Base-by-base conservation (phyloP, 2,329 filamentous ascomycete species). In the Fusarium clavum region DNA sequence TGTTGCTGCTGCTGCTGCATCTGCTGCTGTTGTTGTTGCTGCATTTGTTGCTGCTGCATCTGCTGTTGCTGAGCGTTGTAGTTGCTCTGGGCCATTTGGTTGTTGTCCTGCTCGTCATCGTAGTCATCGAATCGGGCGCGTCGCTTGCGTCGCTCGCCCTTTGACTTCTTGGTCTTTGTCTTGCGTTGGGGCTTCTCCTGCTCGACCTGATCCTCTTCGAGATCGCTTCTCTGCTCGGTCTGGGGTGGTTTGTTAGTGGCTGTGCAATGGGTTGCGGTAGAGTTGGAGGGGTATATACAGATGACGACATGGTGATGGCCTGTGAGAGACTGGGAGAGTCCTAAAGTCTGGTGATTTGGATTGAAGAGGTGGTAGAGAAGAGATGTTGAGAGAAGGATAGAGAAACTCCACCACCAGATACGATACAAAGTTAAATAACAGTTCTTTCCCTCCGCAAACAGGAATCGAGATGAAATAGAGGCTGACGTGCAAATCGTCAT, bases 151-250 rank as follows among this genome's bases (percentile, higher is more conserved):
- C 70, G 64, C 25, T 61, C 65, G 6, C 57, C 34, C 47, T 73
- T 72, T 22, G 57, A 58, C 71, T 73, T 72, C 57, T 67, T 71
- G 44, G 32, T 56, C 65, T 72, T 73, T 45, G 57, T 68, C 57
- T 73, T 72, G 25, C 69, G 64, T 10, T 25, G 46, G 20, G 68
- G 60, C 44, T 71, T 69, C 53, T 71, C 67, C 49, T 71, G 67
- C 38, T 70, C 56, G 47, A 66, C 29, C 38, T 66, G 61, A 25
- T 64, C 65, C 64, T 68, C 65, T 54, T 68, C 65, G n/a, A 66
- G 62, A 61, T 66, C 63, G 30, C 63, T 66, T 60, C 56, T 66
- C 55, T 66, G 63, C 44, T 66, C 63, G 20, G 62, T 56, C 62
- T 65, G 30, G 11, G 12, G 22, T 22, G 25, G 25, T 10, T 22